A percentile compares a stretch with the other conserved stretches of the same genome.
phyloP scores from a whole-genome alignment of 257 asterid species.

The Galeopsis tetrahit region DNA sequence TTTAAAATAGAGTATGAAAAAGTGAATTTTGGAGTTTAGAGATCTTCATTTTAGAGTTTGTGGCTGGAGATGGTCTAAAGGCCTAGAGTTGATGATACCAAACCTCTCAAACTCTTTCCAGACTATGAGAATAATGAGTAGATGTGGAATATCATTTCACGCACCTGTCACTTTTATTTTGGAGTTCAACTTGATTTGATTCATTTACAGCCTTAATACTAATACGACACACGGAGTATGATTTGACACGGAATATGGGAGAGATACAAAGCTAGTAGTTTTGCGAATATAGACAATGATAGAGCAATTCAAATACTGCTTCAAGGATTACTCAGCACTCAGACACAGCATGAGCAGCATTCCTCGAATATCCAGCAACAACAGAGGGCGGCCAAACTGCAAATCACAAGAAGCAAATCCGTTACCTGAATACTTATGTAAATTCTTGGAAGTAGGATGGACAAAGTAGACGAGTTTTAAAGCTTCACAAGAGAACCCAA shows the following conservation, averaged over 20 bases:
- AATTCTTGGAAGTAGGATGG: not conserved
- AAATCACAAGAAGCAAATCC: not conserved
- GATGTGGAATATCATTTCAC: too few relatives aligned
- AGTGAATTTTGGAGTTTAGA: too few relatives aligned
- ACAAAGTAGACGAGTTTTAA: not conserved
- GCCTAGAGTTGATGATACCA: too few relatives aligned
- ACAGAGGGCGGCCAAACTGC: conserved; percentile 63
- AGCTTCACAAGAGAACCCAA: not conserved
- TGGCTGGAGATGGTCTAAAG: too few relatives aligned
- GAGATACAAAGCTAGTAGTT: not conserved
- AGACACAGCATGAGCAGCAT: conserved; percentile 67
- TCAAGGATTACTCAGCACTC: conserved; percentile 29
- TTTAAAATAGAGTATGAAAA: too few relatives aligned
- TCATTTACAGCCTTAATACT: not conserved
- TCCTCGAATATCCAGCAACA: conserved; percentile 60
- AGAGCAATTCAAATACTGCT: not conserved
- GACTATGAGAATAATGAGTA: too few relatives aligned
- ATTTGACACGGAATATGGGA: not conserved
- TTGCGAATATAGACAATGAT: not conserved
- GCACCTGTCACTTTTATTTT: too few relatives aligned
- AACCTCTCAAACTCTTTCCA: too few relatives aligned
- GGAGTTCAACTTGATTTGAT: not conserved
- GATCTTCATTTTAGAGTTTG: too few relatives aligned
- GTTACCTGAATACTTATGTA: not conserved
- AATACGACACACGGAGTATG: not conserved